A percentile compares a stretch with the other conserved stretches of the same genome.
Conservation (phyloP, 2,329 filamentous ascomycete genomes). For the Cephalotrichum gorgonifer region DNA sequence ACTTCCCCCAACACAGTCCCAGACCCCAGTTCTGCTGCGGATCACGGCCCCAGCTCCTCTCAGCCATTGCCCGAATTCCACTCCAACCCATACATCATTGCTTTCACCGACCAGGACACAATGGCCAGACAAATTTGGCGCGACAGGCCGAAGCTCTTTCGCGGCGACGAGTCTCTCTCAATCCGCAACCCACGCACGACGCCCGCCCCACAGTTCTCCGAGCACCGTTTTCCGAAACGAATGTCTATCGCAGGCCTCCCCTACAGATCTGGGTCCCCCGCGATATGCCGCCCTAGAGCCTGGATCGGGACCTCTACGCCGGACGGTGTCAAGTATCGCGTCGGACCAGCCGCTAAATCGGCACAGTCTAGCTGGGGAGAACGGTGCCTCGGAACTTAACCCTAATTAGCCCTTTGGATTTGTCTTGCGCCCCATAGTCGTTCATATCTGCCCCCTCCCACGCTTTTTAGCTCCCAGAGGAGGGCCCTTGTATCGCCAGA, state of each 20-base stretch:
- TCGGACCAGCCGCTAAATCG: slow-evolving; percentile 17
- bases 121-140: neutral
- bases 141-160: slow-evolving; percentile 1
- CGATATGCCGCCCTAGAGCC: slow-evolving; percentile 51
- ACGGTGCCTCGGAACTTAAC: slow-evolving; percentile 86
- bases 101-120: neutral
- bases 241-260: slow-evolving; percentile 43
- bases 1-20: no score
- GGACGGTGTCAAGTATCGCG: slow-evolving; percentile 1
- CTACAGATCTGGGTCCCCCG: slow-evolving; percentile 23
- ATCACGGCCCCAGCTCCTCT: neutral
- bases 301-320: slow-evolving; percentile 34
- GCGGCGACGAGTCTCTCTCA: neutral
- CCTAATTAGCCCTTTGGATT: slow-evolving; percentile 73
- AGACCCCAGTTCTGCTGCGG: neutral
- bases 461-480: slow-evolving; percentile 49
- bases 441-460: slow-evolving; percentile 17
- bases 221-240: slow-evolving; percentile 59
- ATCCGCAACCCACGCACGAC: slow-evolving; percentile 39
- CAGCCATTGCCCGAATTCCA: neutral
- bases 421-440: slow-evolving; percentile 61
- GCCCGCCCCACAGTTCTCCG: slow-evolving; percentile 75
- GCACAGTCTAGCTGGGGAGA: slow-evolving; percentile 44
- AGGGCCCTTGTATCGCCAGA: slow-evolving; percentile 16
- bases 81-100: neutral